phyloP scores from a whole-genome alignment of 2,329 filamentous ascomycete genomes.

The Fusarium albidum region DNA sequence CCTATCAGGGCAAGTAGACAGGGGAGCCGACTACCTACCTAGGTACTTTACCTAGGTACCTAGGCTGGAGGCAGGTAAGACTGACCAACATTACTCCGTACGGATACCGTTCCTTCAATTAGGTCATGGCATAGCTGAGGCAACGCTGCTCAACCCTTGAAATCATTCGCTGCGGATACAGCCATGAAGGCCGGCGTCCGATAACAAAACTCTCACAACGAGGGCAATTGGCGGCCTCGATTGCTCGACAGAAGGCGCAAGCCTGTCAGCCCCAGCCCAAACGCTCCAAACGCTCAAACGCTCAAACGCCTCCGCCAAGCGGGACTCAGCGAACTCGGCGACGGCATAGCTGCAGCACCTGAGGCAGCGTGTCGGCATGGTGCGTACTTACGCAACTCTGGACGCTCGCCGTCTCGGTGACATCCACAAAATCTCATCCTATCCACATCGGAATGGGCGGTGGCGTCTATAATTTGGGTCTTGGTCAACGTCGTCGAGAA shows the following conservation, averaged over 20 bases:
- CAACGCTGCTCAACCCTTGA: constrained; percentile 26
- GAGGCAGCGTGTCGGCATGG: neutral
- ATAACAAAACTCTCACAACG: neutral
- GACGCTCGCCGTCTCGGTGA: constrained; percentile 31
- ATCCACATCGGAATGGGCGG: constrained; percentile 32
- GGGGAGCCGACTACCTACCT: constrained; percentile 11
- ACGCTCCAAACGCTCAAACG: constrained; percentile 9
- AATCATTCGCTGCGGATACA: constrained; percentile 1
- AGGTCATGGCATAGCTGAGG: constrained; percentile 28
- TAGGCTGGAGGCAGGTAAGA: neutral
- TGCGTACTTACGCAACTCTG: constrained; percentile 33
- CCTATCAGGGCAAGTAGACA: constrained; percentile 21
- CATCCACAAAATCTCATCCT: constrained; percentile 32
- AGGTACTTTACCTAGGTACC: neutral
- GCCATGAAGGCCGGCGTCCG: neutral
- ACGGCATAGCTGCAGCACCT: constrained; percentile 3
- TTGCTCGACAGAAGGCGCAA: constrained; percentile 1
- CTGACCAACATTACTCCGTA: too few relatives aligned
- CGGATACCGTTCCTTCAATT: neutral
- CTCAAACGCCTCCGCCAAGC: constrained; percentile 12
- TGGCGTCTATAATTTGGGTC: constrained; percentile 13
- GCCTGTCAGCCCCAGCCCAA: constrained; percentile 10
- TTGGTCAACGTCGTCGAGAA: constrained; percentile 19
- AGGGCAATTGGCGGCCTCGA: neutral
- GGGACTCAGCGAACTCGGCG: constrained; percentile 1